Conservation (phyloP, 495 filamentous ascomycete species). For the Xylaria nigripes region DNA sequence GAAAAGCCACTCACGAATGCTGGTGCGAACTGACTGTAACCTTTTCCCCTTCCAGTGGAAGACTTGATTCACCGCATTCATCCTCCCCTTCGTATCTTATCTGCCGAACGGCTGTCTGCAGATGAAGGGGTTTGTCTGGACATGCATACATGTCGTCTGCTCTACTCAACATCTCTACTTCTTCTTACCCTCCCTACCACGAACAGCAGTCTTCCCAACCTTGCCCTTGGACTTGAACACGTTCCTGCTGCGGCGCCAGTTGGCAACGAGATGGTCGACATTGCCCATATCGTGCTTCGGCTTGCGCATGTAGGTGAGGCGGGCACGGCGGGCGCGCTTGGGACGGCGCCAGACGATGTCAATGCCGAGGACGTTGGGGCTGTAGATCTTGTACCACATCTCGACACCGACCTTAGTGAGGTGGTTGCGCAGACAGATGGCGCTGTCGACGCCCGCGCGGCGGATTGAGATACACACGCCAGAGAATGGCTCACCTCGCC, state of each 20-base stretch:
- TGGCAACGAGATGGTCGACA: slow-evolving; percentile 36
- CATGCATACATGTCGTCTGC: neutral
- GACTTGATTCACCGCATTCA: too few species aligned
- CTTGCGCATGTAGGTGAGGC: slow-evolving; percentile 85
- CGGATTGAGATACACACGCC: slow-evolving; percentile 82
- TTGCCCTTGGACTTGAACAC: slow-evolving; percentile 21
- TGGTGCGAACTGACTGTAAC: too few species aligned
- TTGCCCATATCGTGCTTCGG: slow-evolving; percentile 46
- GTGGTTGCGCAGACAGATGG: slow-evolving; percentile 73
- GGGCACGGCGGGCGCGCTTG: slow-evolving; percentile 79
- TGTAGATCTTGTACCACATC: slow-evolving; percentile 95
- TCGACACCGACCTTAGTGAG: slow-evolving; percentile 82
- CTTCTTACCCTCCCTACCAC: slow-evolving; percentile 4
- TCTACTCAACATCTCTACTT: slow-evolving; percentile 5
- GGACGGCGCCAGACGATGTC: slow-evolving; percentile 82
- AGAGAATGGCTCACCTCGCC: slow-evolving; percentile 74
- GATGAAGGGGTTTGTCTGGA: neutral
- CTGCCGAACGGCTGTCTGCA: too few species aligned
- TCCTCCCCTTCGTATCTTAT: too few species aligned
- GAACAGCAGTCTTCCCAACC: neutral
- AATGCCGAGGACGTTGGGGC: slow-evolving; percentile 77
- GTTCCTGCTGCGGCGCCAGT: slow-evolving; percentile 29
- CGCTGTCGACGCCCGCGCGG: slow-evolving; percentile 75
- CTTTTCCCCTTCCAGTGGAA: too few species aligned
- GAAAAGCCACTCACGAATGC: too few species aligned